phyloP scores from a whole-genome alignment of 495 filamentous ascomycete species.

The Cudoniella acicularis region DNA sequence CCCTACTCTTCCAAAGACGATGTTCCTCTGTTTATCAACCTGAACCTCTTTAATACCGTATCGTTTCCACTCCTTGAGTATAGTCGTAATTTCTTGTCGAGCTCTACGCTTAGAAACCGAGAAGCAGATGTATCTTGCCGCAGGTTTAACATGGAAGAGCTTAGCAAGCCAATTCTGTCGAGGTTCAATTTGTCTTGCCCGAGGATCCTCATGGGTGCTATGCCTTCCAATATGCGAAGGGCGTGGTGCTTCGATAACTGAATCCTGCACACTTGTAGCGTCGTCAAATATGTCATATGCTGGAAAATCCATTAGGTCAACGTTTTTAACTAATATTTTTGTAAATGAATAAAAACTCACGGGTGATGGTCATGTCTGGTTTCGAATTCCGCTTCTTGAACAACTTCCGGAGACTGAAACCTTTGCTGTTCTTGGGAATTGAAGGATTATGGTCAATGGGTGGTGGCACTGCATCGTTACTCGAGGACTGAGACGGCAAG shows the following conservation, averaged over 20 bases:
- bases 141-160: constrained; percentile 86
- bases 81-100: constrained; percentile 66
- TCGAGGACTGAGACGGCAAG: constrained; percentile 10
- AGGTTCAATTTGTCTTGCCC: constrained; percentile 47
- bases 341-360: constrained; percentile 18
- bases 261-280: constrained; percentile 11
- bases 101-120: constrained; percentile 61
- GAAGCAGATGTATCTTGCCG: constrained; percentile 68
- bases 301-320: constrained; percentile 8
- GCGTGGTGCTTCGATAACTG: constrained; percentile 7
- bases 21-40: constrained; percentile 66
- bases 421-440: constrained; percentile 39
- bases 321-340: background rate
- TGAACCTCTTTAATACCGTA: constrained; percentile 75
- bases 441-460: background rate
- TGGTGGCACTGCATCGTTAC: constrained; percentile 14
- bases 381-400: constrained; percentile 42
- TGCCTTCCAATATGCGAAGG: background rate
- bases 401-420: constrained; percentile 39
- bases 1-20: constrained; percentile 72
- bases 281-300: constrained; percentile 19
- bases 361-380: constrained; percentile 17
- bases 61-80: constrained; percentile 74
- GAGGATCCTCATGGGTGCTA: constrained; percentile 9
- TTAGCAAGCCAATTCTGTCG: constrained; percentile 81